phyloP scores from a whole-genome alignment of 306 rosid species.

The Astragalus glycyphyllos region DNA sequence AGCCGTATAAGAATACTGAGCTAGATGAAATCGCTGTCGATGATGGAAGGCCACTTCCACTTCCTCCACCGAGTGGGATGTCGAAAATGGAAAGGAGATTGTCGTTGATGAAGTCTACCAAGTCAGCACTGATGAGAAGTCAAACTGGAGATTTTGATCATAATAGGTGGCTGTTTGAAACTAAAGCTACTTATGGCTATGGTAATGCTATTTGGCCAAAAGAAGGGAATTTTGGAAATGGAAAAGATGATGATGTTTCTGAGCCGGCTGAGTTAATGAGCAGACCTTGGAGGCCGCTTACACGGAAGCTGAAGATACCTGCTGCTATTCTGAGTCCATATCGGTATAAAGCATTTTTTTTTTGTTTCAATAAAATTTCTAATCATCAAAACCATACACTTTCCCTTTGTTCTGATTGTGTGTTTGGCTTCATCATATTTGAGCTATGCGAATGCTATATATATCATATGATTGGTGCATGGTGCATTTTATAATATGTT shows the following conservation, averaged over 20 bases:
- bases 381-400: background rate
- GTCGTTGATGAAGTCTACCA: constrained; percentile 88
- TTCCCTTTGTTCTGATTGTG: constrained; percentile 10
- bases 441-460: background rate
- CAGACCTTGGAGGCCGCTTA: constrained; percentile 95
- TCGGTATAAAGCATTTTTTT: constrained; percentile 54
- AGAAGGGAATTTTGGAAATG: constrained; percentile 77
- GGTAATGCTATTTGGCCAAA: constrained; percentile 98
- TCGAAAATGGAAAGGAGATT: constrained; percentile 90
- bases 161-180: constrained; percentile 92
- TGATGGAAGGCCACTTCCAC: constrained; percentile 67
- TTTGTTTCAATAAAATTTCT: background rate
- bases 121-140: constrained; percentile 81
- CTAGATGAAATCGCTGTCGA: constrained; percentile 78
- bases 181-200: constrained; percentile 95
- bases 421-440: constrained; percentile 12
- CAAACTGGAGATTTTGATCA: constrained; percentile 97
- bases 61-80: constrained; percentile 71
- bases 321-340: constrained; percentile 94
- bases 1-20: constrained; percentile 80
- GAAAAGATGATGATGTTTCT: constrained; percentile 54
- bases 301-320: constrained; percentile 87
- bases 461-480: constrained; percentile 13
- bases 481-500: constrained; percentile 10
- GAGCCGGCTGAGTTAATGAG: constrained; percentile 76